phyloP scores from a whole-genome alignment of 2,329 filamentous ascomycete species.

The Penicillium sp. region DNA sequence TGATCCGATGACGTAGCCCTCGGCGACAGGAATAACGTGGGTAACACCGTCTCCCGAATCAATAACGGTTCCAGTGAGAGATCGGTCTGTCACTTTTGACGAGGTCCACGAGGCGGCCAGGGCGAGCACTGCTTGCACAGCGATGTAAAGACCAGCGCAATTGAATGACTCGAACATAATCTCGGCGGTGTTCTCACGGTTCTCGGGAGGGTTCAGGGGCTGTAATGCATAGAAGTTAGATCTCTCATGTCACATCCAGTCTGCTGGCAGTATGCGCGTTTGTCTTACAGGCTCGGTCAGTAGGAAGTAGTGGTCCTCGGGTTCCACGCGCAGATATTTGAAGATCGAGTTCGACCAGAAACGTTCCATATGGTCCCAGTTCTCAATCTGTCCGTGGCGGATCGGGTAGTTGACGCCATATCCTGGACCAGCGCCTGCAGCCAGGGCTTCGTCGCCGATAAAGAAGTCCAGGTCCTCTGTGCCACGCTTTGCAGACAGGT shows the following conservation, averaged over 20 bases:
- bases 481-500: slow-evolving; percentile 86
- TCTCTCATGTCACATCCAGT: background rate
- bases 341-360: slow-evolving; percentile 99
- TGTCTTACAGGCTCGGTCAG: slow-evolving; percentile 84
- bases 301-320: slow-evolving; percentile 97
- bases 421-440: slow-evolving; percentile 77
- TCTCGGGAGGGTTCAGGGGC: slow-evolving; percentile 96
- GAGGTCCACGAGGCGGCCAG: slow-evolving; percentile 98
- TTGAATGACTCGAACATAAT: slow-evolving; percentile 99
- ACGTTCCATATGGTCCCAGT: slow-evolving; percentile 99
- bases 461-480: slow-evolving; percentile 98
- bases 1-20: slow-evolving; percentile 97
- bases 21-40: slow-evolving; percentile 96
- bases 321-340: slow-evolving; percentile 97
- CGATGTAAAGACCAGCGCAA: slow-evolving; percentile 97
- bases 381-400: slow-evolving; percentile 95
- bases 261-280: background rate
- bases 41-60: slow-evolving; percentile 98
- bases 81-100: slow-evolving; percentile 93
- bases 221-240: slow-evolving; percentile 37
- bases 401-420: slow-evolving; percentile 98
- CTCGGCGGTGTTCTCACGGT: slow-evolving; percentile 97
- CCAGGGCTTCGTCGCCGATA: slow-evolving; percentile 92
- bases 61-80: slow-evolving; percentile 94
- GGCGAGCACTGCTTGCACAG: slow-evolving; percentile 93